Evolutionary conservation across 345 rosid genomes (phyloP).

Genomic region (Populus nigra): DNA sequence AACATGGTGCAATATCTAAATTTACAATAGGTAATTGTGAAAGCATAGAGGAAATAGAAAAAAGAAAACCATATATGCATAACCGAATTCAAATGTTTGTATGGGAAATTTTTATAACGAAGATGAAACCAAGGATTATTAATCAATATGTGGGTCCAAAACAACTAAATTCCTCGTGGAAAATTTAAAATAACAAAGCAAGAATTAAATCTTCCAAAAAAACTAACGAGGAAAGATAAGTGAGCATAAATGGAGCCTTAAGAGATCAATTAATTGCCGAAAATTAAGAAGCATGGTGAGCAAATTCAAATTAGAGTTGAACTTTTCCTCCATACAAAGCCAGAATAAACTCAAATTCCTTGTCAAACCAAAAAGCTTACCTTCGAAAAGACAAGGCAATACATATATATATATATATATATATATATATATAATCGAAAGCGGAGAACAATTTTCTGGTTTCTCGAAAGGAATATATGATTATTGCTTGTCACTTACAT

Average conservation of each 20-base stretch:
- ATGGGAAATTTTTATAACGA: neutral
- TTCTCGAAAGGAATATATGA: neutral
- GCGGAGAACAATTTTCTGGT: neutral
- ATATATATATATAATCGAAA: too few species aligned
- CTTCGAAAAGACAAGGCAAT: neutral
- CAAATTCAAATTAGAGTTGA: neutral
- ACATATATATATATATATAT: too few species aligned
- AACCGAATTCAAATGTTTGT: neutral
- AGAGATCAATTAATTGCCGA: neutral
- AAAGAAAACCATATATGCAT: neutral
- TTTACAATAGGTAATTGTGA: too few species aligned
- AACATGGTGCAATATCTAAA: too few species aligned
- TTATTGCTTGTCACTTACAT: constrained; percentile 35
- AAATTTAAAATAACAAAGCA: neutral
- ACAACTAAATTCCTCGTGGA: neutral
- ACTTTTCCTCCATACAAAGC: neutral
- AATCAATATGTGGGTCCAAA: neutral
- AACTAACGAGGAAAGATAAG: neutral
- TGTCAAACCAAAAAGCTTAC: neutral
- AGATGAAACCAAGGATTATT: neutral
- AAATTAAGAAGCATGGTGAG: neutral
- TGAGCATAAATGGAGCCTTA: neutral
- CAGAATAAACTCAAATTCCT: neutral
- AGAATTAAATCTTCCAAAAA: neutral
- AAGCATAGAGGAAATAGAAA: neutral